Evolutionary conservation across 2,329 filamentous ascomycete species (phyloP).

Genomic region (Aaosphaeria arxii): DNA sequence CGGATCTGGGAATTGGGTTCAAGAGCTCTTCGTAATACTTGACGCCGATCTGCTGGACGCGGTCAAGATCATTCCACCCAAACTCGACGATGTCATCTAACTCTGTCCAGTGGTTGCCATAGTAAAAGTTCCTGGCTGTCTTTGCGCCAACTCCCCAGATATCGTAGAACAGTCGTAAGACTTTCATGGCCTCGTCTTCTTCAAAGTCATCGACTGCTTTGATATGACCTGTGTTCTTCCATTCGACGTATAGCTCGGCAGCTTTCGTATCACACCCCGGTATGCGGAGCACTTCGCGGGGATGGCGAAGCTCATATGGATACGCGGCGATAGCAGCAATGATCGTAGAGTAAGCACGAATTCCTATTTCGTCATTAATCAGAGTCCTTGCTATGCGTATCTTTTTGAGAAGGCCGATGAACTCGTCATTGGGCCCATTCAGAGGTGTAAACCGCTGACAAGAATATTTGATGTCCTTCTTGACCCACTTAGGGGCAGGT

Average conservation of each 20-base stretch:
- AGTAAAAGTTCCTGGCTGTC: slow-evolving; percentile 79
- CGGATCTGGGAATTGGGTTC: slow-evolving; percentile 65
- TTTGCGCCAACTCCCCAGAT: slow-evolving; percentile 91
- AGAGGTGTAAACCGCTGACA: slow-evolving; percentile 75
- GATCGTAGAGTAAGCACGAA: slow-evolving; percentile 81
- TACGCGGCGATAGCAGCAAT: slow-evolving; percentile 85
- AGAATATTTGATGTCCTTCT: slow-evolving; percentile 64
- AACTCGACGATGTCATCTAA: slow-evolving; percentile 82
- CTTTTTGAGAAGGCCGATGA: slow-evolving; percentile 70
- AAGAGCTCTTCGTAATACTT: slow-evolving; percentile 91
- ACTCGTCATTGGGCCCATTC: slow-evolving; percentile 68
- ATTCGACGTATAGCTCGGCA: slow-evolving; percentile 74
- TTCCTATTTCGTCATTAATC: slow-evolving; percentile 72
- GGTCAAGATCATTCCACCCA: slow-evolving; percentile 71
- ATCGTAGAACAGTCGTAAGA: slow-evolving; percentile 69
- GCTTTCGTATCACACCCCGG: slow-evolving; percentile 83
- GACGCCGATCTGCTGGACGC: slow-evolving; percentile 88
- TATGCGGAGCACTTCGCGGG: slow-evolving; percentile 49
- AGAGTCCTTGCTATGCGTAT: slow-evolving; percentile 71
- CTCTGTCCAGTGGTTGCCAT: slow-evolving; percentile 71
- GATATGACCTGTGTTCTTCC: slow-evolving; percentile 60
- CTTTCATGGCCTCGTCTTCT: slow-evolving; percentile 60
- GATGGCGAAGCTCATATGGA: slow-evolving; percentile 54
- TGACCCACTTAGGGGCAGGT: slow-evolving; percentile 66
- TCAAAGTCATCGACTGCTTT: slow-evolving; percentile 63